Evolutionary conservation across 108 stramenopile species (phyloP), one percentile per base, ranked within the genome.

Genomic region (Discostella pseudostelligera): DNA sequence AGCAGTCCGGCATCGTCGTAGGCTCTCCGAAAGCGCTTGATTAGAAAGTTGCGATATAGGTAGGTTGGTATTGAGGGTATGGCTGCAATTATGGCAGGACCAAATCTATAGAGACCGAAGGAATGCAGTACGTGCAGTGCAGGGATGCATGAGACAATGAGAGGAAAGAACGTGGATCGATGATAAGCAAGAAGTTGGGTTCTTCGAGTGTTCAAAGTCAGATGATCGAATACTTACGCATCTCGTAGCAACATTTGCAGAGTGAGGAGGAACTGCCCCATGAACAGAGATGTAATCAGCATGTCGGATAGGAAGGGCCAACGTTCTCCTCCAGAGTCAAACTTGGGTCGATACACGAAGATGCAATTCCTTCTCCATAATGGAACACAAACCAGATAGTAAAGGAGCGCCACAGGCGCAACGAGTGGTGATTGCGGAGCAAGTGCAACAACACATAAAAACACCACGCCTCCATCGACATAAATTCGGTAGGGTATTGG

Each of bases 241-340:
- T 61, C 56, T 19, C 35, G 16, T 2, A 65, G 70, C 39, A 59
- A 36, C 63, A 65, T 59, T 36, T 77, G 67, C 45, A 81, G 57
- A 10, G 67, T 69, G 43, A 79, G 69, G 42, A 82, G 67, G 50
- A 82, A 73, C 32, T 87, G 81, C 11, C 87, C 87, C 49, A 88
- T 81, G 20, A 83, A 60, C 51, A 95, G 72, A 16, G 79, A 75
- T 37, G 78, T 75, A 26, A 95, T 67, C 21, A 81, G 64, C 62
- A 91, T 74, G 46, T 90, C 89, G 28, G 84, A 92, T 4, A 92
- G 78, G 54, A 95, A 88, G 12, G 93, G 93, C 78, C 87, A 95
- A 1, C 90, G 78, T 11, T 78, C 72, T 29, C 88, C 88, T 35
- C 88, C 88, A 28, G 85, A 71, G 59, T 93, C 88, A 59, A 87